Evolutionary conservation across 2,329 filamentous ascomycete species (phyloP).

Genomic region (Fusarium sp.): DNA sequence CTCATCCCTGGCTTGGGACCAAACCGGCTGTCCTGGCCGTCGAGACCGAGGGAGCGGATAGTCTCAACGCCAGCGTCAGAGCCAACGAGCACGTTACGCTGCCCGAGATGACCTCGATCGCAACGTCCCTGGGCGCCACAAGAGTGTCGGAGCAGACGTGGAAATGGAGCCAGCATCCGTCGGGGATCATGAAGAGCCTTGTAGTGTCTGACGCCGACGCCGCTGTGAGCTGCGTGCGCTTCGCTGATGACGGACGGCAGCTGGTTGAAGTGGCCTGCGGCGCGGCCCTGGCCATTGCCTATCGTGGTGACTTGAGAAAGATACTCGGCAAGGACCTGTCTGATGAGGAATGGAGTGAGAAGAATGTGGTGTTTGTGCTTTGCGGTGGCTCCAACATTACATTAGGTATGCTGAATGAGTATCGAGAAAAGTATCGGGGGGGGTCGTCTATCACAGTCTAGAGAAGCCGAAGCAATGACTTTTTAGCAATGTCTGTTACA

Average conservation of each 20-base stretch:
- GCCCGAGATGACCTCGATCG: constrained; percentile 76
- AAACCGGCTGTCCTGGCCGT: constrained; percentile 70
- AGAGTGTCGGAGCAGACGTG: constrained; percentile 75
- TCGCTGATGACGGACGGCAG: constrained; percentile 83
- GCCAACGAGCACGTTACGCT: constrained; percentile 68
- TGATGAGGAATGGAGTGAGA: constrained; percentile 68
- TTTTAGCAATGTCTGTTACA: not conserved
- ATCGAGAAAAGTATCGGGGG: constrained; percentile 57
- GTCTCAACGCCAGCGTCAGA: constrained; percentile 68
- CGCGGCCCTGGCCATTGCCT: constrained; percentile 76
- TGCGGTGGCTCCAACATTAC: constrained; percentile 81
- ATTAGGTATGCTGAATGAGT: constrained; percentile 67
- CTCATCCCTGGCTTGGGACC: constrained; percentile 46
- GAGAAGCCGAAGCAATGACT: not conserved
- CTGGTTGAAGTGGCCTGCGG: constrained; percentile 89
- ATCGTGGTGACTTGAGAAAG: constrained; percentile 69
- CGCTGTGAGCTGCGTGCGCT: constrained; percentile 76
- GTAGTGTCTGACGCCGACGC: constrained; percentile 69
- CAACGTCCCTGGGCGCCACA: constrained; percentile 77
- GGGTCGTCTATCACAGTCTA: constrained; percentile 48
- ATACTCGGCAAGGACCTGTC: constrained; percentile 62
- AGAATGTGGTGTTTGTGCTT: constrained; percentile 83
- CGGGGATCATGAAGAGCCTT: constrained; percentile 46
- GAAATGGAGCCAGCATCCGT: constrained; percentile 64
- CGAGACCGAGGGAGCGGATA: constrained; percentile 79